A percentile compares a stretch with the other conserved stretches of the same genome.
Evolutionary conservation across 1,284 basidiomycete genomes (phyloP).

Genomic region (Butyriboletus pseudospeciosus): DNA sequence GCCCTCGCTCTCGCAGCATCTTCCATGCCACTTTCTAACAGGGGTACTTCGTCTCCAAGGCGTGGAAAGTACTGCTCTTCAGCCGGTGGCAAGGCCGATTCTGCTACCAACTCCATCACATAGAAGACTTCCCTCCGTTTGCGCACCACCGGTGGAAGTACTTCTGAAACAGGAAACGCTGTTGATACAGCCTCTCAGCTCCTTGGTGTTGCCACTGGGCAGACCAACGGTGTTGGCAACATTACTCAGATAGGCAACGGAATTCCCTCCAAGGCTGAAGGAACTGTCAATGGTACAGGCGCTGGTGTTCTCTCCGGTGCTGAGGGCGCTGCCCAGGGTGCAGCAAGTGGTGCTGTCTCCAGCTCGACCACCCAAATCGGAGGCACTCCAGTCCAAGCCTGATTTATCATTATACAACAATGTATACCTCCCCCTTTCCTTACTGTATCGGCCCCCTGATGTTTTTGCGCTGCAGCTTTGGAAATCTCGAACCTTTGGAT

Average conservation of each 20-base stretch:
- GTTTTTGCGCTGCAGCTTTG: not conserved
- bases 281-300: not conserved
- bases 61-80: not conserved
- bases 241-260: too few relatives aligned
- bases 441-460: not conserved
- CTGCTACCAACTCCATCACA: not conserved
- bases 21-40: conserved; percentile 1
- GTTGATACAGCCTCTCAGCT: too few relatives aligned
- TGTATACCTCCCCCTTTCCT: not conserved
- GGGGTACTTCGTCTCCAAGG: too few relatives aligned
- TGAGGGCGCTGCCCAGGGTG: not conserved
- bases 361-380: not conserved
- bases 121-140: not conserved
- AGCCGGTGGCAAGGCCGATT: not conserved
- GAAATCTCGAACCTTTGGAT: not conserved
- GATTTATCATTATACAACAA: not conserved
- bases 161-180: not conserved
- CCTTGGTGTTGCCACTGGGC: not conserved
- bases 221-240: not conserved
- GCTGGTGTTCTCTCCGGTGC: not conserved
- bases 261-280: not conserved
- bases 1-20: not conserved
- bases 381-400: too few relatives aligned
- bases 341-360: not conserved
- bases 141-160: not conserved